Conservation (phyloP, 148 eudicot genomes). For the Chenopodium berlandieri region DNA sequence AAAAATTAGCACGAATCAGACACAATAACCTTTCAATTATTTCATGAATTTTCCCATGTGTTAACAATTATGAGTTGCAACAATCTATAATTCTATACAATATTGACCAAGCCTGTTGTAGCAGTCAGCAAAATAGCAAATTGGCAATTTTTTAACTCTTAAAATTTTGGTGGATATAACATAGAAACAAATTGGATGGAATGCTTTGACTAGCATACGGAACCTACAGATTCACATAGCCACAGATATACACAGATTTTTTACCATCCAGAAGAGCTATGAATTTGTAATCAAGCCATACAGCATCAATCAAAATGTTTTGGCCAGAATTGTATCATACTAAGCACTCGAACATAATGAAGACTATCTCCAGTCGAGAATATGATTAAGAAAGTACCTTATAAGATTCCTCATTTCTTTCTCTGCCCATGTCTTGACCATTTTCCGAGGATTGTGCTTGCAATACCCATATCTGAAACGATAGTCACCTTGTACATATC, state of each 20-base stretch:
- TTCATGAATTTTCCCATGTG: not conserved
- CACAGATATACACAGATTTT: no score
- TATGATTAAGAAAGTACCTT: conserved; percentile 44
- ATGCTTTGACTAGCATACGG: not conserved
- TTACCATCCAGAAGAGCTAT: not conserved
- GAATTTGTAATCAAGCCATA: not conserved
- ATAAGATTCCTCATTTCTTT: conserved; percentile 98
- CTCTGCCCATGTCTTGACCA: conserved; percentile 99
- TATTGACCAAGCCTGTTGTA: not conserved
- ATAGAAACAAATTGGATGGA: not conserved
- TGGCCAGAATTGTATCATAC: not conserved
- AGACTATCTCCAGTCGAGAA: not conserved
- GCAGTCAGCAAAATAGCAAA: not conserved
- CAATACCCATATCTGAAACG: conserved; percentile 93
- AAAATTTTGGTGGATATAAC: not conserved
- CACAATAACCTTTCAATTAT: not conserved
- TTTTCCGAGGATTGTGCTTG: conserved; percentile 94
- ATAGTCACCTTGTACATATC: conserved; percentile 95
- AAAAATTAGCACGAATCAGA: no score
- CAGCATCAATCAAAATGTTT: no score
- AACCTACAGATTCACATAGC: not conserved
- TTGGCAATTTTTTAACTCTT: not conserved
- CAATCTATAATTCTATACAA: not conserved
- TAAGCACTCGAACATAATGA: not conserved
- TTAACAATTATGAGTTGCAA: not conserved